Evolutionary conservation across 1,284 basidiomycete species (phyloP).

Genomic region (Fistulina hepatica): DNA sequence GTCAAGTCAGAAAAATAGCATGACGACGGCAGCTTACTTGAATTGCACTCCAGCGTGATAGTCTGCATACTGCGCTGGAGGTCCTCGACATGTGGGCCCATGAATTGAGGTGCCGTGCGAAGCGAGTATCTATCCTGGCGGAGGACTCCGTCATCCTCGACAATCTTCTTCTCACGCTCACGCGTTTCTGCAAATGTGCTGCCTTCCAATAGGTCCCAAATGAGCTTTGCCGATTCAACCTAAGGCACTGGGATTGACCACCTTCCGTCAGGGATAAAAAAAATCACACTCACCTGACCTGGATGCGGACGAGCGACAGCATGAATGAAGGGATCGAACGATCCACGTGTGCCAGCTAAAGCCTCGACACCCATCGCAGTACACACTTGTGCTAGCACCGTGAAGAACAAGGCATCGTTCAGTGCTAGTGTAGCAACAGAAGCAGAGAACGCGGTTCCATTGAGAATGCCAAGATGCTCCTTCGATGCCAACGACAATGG

Average conservation of each 20-base stretch:
- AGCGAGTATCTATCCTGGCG: conserved; percentile 67
- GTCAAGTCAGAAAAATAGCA: conserved; percentile 1
- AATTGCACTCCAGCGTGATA: conserved; percentile 74
- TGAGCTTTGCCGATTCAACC: conserved; percentile 61
- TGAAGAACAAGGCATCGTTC: conserved; percentile 64
- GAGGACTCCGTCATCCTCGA: conserved; percentile 56
- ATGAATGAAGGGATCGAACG: conserved; percentile 76
- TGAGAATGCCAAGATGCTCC: conserved; percentile 75
- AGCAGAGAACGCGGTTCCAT: conserved; percentile 78
- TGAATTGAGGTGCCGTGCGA: conserved; percentile 72
- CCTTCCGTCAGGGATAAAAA: conserved; percentile 1
- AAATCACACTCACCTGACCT: conserved; percentile 46
- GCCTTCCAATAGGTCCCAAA: conserved; percentile 62
- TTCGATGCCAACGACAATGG: conserved; percentile 67
- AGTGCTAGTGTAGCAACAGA: conserved; percentile 54
- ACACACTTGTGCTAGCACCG: conserved; percentile 61
- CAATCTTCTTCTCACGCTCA: conserved; percentile 51
- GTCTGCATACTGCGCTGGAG: conserved; percentile 54
- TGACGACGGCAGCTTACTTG: conserved; percentile 43
- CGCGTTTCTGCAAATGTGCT: conserved; percentile 57
- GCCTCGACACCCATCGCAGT: conserved; percentile 84
- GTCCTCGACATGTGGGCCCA: conserved; percentile 81
- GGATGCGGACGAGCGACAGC: conserved; percentile 74
- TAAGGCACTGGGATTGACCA: conserved; percentile 15
- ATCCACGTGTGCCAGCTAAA: conserved; percentile 58